Evolutionary conservation across 2,329 filamentous ascomycete genomes (phyloP), one percentile per base, ranked within the genome.

Genomic region (Exophiala oligosperma): DNA sequence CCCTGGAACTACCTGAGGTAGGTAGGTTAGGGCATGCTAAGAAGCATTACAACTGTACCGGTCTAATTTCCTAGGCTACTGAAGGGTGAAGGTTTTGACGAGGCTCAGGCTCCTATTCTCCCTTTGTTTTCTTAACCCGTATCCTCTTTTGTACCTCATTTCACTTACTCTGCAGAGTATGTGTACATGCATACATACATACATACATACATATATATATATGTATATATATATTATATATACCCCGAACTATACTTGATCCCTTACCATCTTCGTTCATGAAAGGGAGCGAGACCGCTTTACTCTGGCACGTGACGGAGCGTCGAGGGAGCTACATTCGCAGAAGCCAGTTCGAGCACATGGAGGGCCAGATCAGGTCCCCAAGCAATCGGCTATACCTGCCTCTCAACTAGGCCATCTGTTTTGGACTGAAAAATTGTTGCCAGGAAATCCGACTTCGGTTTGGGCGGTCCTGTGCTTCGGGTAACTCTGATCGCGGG

Each of bases 231-330:
- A 29, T 5, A 29, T 29, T 48, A 61, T 61, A 61, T 63, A 56
- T 49, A 52, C 54, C 58, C 50, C 60, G 52, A 64, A 64, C 48
- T 61, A 48, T 63, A 58, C 54, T 59, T 64, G 23, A 12, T 47
- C 38, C 37, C 47, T 57, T 63, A 47, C 48, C 54, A 40, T 56
- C 58, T 53, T 56, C 40, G 54, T 50, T 47, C 53, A 50, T 52
- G 53, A 62, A 64, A 64, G 53, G 59, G 56, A 64, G 62, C 60
- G 56, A 35, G 60, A 54, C 59, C 57, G 57, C 59, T 64, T 60
- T 64, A 52, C 2, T 56, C 54, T 2, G 11, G 54, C 54, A 51
- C 46, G 35, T 56, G 60, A 63, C 51, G 57, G 62, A 64, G 37
- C 37, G 9, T 35, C 32, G 32, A 2, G 32, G 32, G 32, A 35